Percentiles rank a stretch among this genome's conserved stretches.
Evolutionary conservation across 129 eudicot genomes (phyloP).

Genomic region (Flaveria sonorensis): DNA sequence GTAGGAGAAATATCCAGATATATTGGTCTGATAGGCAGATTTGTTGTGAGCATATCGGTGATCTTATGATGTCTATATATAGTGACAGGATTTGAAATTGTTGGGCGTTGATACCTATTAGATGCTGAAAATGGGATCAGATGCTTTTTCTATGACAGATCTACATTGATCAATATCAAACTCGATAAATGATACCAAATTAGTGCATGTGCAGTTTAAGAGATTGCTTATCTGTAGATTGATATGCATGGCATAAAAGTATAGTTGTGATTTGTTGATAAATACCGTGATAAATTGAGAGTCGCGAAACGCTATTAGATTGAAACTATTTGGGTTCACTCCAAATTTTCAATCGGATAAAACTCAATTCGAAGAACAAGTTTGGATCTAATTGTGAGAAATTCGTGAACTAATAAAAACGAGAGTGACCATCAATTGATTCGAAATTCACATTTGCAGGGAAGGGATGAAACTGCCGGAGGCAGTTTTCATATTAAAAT

Average conservation of each 20-base stretch:
- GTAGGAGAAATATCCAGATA: not conserved
- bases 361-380: too few species aligned
- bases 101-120: conserved; percentile 21
- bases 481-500: too few species aligned
- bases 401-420: too few species aligned
- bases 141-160: conserved; percentile 25
- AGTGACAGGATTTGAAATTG: conserved; percentile 27
- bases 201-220: not conserved
- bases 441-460: too few species aligned
- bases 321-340: too few species aligned
- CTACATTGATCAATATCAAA: conserved; percentile 10
- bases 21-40: not conserved
- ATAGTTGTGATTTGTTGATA: not conserved
- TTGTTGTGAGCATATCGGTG: conserved; percentile 27
- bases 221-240: conserved; percentile 29
- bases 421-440: too few species aligned
- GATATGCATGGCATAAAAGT: conserved; percentile 23
- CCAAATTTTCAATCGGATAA: too few species aligned
- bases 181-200: conserved; percentile 23
- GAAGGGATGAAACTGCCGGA: too few species aligned
- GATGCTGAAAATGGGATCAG: conserved; percentile 32
- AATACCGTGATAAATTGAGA: too few species aligned
- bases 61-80: conserved; percentile 32
- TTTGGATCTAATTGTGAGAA: too few species aligned
- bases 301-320: too few species aligned